Conservation (phyloP, 176 grass and related monocot species). For the Carex parvula region DNA sequence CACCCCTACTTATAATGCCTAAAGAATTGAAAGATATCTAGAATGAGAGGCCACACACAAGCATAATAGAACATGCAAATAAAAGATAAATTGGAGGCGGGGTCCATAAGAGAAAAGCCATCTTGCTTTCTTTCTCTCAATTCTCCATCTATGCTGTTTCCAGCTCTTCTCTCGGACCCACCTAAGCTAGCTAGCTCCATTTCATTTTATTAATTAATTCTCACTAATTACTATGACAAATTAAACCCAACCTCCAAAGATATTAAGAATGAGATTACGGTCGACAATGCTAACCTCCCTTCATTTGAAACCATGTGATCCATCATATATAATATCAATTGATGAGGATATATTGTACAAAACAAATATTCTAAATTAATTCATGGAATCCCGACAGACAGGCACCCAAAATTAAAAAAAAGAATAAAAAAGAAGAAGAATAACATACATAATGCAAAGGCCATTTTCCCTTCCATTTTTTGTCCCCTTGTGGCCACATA, state of each 20-base stretch:
- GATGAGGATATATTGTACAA: not conserved
- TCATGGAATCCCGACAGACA: not conserved
- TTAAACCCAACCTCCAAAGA: too few species aligned
- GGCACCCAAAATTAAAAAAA: not conserved
- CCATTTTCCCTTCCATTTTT: constrained; percentile 2
- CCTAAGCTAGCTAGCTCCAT: not conserved
- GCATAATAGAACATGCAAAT: not conserved
- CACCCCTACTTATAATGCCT: too few species aligned
- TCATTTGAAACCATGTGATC: not conserved
- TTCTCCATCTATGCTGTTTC: constrained; percentile 22
- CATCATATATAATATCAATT: not conserved
- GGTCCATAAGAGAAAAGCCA: constrained; percentile 18
- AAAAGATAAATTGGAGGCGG: not conserved
- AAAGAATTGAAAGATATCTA: too few species aligned
- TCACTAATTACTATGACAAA: too few species aligned
- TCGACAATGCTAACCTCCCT: not conserved
- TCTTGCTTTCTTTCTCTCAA: constrained; percentile 16
- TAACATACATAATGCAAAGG: not conserved
- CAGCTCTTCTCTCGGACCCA: constrained; percentile 22
- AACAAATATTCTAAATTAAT: not conserved
- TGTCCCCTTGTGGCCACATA: constrained; percentile 5
- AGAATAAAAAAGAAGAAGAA: too few species aligned
- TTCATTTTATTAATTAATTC: too few species aligned
- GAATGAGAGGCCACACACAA: not conserved
- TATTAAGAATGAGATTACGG: too few species aligned